phyloP scores from a whole-genome alignment of 768 basidiomycete species.

The Kwoniella dendrophila region DNA sequence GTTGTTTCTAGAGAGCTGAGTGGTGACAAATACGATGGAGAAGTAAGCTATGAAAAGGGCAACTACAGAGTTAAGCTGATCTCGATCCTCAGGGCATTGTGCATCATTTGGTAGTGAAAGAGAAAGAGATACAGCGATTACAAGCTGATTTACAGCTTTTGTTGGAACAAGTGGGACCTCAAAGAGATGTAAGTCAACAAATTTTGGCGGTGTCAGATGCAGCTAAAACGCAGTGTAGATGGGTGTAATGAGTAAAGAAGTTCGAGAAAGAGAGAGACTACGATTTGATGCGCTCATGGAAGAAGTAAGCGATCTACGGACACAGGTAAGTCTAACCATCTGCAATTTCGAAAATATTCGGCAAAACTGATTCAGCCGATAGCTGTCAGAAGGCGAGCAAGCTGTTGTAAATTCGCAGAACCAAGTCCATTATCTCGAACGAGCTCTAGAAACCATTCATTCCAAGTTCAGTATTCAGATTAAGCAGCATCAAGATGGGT shows the following conservation, averaged over 20 bases:
- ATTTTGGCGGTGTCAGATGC: background rate
- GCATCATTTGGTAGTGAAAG: constrained; percentile 78
- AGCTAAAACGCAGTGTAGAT: background rate
- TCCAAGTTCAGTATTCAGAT: constrained; percentile 68
- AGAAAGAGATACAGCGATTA: constrained; percentile 77
- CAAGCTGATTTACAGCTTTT: constrained; percentile 71
- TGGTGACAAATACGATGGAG: constrained; percentile 11
- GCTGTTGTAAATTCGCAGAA: constrained; percentile 55
- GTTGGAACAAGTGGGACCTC: constrained; percentile 61
- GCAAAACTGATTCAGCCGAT: too few species aligned
- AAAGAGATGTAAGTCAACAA: constrained; percentile 59
- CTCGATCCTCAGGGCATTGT: constrained; percentile 66
- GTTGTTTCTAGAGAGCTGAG: constrained; percentile 4
- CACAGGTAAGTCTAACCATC: background rate
- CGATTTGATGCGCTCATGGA: constrained; percentile 53
- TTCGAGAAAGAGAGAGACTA: constrained; percentile 12
- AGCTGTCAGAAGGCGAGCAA: background rate
- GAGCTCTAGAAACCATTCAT: constrained; percentile 84
- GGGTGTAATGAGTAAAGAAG: background rate
- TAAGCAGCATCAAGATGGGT: background rate
- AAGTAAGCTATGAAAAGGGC: constrained; percentile 7
- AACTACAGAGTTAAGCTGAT: constrained; percentile 50
- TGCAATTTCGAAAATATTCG: background rate
- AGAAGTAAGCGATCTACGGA: background rate
- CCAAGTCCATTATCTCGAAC: constrained; percentile 74